A percentile compares a stretch with the other conserved stretches of the same genome.
phyloP scores from a whole-genome alignment of 2,329 filamentous ascomycete species.

The Ambrosiella cleistominuta region DNA sequence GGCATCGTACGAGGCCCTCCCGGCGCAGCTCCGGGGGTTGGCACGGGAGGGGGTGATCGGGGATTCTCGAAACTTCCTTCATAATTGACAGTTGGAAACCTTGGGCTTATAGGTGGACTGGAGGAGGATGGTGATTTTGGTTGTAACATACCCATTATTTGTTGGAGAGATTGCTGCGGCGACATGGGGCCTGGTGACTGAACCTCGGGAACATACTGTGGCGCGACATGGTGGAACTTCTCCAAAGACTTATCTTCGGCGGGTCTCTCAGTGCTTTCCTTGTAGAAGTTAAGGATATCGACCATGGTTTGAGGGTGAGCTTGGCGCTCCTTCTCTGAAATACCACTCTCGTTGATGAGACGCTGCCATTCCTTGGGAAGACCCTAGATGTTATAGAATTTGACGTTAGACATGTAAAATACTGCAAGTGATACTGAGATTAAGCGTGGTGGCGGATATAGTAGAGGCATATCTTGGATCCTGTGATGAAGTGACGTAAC shows the following conservation, averaged over 20 bases:
- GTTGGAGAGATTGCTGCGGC: slow-evolving; percentile 36
- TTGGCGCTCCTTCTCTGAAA: slow-evolving; percentile 87
- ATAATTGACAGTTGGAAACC: slow-evolving; percentile 69
- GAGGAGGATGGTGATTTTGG: slow-evolving; percentile 30
- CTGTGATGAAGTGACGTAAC: background rate
- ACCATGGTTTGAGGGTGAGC: slow-evolving; percentile 91
- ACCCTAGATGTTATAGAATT: slow-evolving; percentile 41
- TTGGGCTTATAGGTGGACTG: slow-evolving; percentile 67
- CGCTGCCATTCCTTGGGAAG: slow-evolving; percentile 97
- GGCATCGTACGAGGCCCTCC: slow-evolving; percentile 21
- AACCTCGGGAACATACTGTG: slow-evolving; percentile 30
- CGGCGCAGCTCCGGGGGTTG: slow-evolving; percentile 21
- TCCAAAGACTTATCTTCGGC: slow-evolving; percentile 81
- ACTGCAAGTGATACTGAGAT: background rate
- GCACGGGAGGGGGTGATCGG: slow-evolving; percentile 77
- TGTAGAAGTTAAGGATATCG: slow-evolving; percentile 92
- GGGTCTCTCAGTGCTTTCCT: slow-evolving; percentile 69
- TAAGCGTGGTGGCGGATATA: background rate
- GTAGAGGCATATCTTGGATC: background rate
- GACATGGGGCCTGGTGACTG: slow-evolving; percentile 23
- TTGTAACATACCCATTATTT: slow-evolving; percentile 36
- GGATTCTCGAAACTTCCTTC: slow-evolving; percentile 96
- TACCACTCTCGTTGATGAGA: slow-evolving; percentile 85
- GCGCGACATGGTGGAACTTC: slow-evolving; percentile 81
- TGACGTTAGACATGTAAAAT: background rate